Percentiles rank a stretch among this genome's conserved stretches.
Conservation (phyloP, 192 early-diverging fungal genomes). For the Podila horticola region DNA sequence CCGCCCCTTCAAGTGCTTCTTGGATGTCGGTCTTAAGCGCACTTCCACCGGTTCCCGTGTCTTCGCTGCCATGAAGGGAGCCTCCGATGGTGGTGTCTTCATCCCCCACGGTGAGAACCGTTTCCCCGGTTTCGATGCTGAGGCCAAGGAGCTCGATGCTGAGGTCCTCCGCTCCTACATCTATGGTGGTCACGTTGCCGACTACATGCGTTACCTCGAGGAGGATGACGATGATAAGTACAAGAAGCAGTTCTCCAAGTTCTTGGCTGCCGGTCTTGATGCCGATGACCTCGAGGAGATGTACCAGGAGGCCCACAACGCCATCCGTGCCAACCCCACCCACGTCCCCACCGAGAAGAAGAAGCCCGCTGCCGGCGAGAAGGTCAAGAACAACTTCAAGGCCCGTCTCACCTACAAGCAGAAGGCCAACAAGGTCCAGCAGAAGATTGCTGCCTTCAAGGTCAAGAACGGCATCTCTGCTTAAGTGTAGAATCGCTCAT, state of each 20-base stretch:
- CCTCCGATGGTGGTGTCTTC: slow-evolving; percentile 97
- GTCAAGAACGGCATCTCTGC: slow-evolving; percentile 54
- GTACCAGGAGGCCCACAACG: slow-evolving; percentile 92
- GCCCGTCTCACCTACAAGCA: slow-evolving; percentile 89
- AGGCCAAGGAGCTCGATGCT: slow-evolving; percentile 89
- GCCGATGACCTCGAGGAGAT: slow-evolving; percentile 95
- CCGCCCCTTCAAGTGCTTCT: slow-evolving; percentile 97
- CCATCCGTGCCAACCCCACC: slow-evolving; percentile 92
- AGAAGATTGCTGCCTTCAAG: slow-evolving; percentile 89
- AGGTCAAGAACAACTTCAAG: slow-evolving; percentile 76
- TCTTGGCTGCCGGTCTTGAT: slow-evolving; percentile 87
- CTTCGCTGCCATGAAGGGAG: slow-evolving; percentile 99
- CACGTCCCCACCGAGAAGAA: slow-evolving; percentile 80
- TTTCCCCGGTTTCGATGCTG: slow-evolving; percentile 96
- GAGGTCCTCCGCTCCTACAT: slow-evolving; percentile 96
- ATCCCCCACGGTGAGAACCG: slow-evolving; percentile 96
- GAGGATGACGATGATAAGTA: slow-evolving; percentile 99
- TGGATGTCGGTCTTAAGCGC: slow-evolving; percentile 96
- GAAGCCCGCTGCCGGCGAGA: slow-evolving; percentile 72
- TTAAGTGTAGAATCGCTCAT: slow-evolving; percentile 35
- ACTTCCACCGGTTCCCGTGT: slow-evolving; percentile 98
- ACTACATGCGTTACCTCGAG: slow-evolving; percentile 98
- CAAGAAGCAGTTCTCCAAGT: slow-evolving; percentile 95
- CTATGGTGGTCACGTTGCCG: slow-evolving; percentile 96
- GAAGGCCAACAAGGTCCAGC: slow-evolving; percentile 86